Conservation (phyloP, 2,329 filamentous ascomycete genomes). For the Ustilaginoidea virens region DNA sequence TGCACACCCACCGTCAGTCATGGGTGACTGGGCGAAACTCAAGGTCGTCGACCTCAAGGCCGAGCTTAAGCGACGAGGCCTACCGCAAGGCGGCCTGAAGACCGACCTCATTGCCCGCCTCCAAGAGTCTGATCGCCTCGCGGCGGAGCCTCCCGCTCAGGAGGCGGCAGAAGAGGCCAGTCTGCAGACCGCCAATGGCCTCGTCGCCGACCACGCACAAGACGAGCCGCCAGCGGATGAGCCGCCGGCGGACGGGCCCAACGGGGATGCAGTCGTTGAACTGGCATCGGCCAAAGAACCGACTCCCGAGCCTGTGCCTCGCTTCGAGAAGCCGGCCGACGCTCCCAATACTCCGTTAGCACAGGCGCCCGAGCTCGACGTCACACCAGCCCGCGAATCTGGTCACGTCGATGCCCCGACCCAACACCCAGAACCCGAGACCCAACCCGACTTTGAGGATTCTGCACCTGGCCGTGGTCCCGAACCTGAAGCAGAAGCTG, state of each 20-base stretch:
- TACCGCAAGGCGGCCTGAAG: constrained; percentile 55
- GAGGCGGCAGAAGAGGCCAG: not conserved
- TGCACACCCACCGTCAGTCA: constrained; percentile 11
- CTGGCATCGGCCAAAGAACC: not conserved
- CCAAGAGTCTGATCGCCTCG: constrained; percentile 13
- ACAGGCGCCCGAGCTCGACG: not conserved
- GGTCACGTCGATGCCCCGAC: too few relatives aligned
- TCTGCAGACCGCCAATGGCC: constrained; percentile 1
- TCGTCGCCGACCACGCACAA: not conserved
- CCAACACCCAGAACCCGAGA: not conserved
- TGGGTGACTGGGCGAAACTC: constrained; percentile 40
- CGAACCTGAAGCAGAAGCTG: too few relatives aligned
- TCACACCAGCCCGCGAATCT: too few relatives aligned
- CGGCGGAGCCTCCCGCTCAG: not conserved
- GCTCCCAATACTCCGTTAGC: too few relatives aligned
- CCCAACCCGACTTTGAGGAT: too few relatives aligned
- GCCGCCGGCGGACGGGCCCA: constrained; percentile 1
- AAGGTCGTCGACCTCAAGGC: constrained; percentile 64
- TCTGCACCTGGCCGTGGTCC: too few relatives aligned
- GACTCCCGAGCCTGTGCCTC: not conserved
- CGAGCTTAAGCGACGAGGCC: constrained; percentile 57
- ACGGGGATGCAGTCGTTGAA: not conserved
- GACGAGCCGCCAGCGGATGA: not conserved
- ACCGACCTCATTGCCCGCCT: constrained; percentile 55
- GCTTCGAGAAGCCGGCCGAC: too few relatives aligned